These are phyloP conservation scores for Schwanniomyces yamadae DNA, from an alignment of 805 yeast species.

Conservation along the genomic window DNA sequence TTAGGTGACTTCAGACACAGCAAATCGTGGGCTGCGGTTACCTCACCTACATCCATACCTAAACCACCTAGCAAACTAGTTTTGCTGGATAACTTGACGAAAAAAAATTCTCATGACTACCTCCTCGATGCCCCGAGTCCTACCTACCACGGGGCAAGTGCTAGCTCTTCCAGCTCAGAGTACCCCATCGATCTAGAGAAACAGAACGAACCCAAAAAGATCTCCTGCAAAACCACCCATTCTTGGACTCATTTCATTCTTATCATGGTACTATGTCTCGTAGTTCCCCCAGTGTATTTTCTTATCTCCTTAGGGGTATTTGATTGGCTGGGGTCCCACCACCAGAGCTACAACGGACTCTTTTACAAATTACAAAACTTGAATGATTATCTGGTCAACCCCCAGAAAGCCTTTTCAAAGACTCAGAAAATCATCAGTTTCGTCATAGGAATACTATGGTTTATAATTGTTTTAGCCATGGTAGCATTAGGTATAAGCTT, in stretches of 20 bases:
- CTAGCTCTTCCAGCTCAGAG: neutral
- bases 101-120: conserved; percentile 14
- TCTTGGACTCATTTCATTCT: conserved; percentile 13
- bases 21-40: neutral
- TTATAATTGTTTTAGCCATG: conserved; percentile 33
- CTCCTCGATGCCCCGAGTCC: conserved; percentile 10
- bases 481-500: conserved; percentile 39
- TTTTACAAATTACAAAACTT: conserved; percentile 12
- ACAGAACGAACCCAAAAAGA: neutral
- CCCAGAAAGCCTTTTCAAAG: conserved; percentile 13
- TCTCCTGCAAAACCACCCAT: neutral
- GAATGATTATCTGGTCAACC: conserved; percentile 5
- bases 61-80: conserved; percentile 1
- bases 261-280: conserved; percentile 31
- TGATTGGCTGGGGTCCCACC: conserved; percentile 24
- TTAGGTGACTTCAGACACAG: neutral
- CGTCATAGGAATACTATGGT: conserved; percentile 34
- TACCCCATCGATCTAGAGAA: conserved; percentile 1
- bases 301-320: conserved; percentile 34
- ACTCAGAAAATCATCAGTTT: conserved; percentile 33
- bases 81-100: conserved; percentile 13
- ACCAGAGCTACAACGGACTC: conserved; percentile 14
- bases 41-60: neutral
- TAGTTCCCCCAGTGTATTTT: conserved; percentile 40
- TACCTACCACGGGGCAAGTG: neutral